These are phyloP conservation scores for Solanum chilense DNA, from an alignment of 257 asterid genomes.

Conservation along the genomic window DNA sequence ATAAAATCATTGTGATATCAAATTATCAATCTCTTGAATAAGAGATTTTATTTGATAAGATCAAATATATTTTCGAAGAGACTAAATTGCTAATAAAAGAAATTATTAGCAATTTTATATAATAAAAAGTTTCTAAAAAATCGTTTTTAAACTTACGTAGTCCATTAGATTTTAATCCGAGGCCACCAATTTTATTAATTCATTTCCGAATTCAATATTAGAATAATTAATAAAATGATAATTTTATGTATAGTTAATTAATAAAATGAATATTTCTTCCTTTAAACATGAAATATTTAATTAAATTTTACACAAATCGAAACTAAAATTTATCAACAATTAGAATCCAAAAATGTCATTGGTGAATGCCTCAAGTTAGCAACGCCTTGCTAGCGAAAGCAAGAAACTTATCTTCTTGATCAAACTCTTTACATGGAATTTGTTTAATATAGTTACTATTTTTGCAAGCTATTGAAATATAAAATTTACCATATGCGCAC, in stretches of 20 bases:
- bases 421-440: accelerated
- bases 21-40: too few species aligned
- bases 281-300: too few species aligned
- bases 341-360: neutral
- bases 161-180: neutral
- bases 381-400: accelerated
- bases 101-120: too few species aligned
- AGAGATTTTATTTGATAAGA: neutral
- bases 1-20: neutral
- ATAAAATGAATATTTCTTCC: neutral
- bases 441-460: accelerated
- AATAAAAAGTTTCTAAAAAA: too few species aligned
- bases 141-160: too few species aligned
- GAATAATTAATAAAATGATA: neutral
- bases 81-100: too few species aligned
- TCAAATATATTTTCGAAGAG: too few species aligned
- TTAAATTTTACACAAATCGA: too few species aligned
- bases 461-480: too few species aligned
- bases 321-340: too few species aligned
- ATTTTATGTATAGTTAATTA: too few species aligned
- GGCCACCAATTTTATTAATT: neutral
- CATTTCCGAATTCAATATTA: too few species aligned
- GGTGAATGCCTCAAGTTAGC: neutral
- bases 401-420: accelerated
- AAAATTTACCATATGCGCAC: accelerated